Conservation (phyloP, 768 basidiomycete genomes). For the Tricholomella constricta region DNA sequence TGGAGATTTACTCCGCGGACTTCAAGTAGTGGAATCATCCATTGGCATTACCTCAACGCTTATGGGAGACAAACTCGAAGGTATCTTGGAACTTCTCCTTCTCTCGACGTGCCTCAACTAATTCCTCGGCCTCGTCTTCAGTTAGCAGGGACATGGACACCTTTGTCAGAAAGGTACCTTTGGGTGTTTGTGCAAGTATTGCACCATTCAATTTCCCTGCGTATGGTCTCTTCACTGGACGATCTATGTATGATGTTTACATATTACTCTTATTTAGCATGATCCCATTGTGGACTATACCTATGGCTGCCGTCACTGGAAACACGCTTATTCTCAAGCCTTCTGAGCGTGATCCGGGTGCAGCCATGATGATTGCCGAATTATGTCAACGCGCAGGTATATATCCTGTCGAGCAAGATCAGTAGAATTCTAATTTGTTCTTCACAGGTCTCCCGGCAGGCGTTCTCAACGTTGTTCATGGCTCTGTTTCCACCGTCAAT, state of each 20-base stretch:
- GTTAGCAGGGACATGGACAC: constrained; percentile 98
- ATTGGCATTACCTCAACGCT: constrained; percentile 80
- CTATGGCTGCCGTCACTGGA: constrained; percentile 85
- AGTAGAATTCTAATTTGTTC: background rate
- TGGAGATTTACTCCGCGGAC: constrained; percentile 89
- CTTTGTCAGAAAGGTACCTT: constrained; percentile 75
- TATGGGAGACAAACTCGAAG: constrained; percentile 92
- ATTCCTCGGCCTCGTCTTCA: constrained; percentile 32
- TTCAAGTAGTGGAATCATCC: constrained; percentile 86
- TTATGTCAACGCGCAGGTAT: constrained; percentile 82
- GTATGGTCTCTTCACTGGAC: constrained; percentile 40
- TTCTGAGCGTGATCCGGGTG: constrained; percentile 95
- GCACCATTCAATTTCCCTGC: constrained; percentile 92
- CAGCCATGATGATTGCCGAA: constrained; percentile 97
- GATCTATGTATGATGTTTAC: constrained; percentile 2
- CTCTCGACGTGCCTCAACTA: background rate
- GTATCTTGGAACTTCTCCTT: constrained; percentile 37
- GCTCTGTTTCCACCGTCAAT: constrained; percentile 87
- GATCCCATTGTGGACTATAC: constrained; percentile 97
- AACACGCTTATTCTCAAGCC: constrained; percentile 96
- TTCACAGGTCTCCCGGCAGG: constrained; percentile 73
- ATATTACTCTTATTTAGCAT: constrained; percentile 53
- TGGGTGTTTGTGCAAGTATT: constrained; percentile 87
- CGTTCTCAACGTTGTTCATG: constrained; percentile 92
- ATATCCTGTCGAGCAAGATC: background rate